A percentile compares a stretch with the other conserved stretches of the same genome.
Evolutionary conservation across 768 basidiomycete species (phyloP).

Genomic region (Termitomyces sp.): DNA sequence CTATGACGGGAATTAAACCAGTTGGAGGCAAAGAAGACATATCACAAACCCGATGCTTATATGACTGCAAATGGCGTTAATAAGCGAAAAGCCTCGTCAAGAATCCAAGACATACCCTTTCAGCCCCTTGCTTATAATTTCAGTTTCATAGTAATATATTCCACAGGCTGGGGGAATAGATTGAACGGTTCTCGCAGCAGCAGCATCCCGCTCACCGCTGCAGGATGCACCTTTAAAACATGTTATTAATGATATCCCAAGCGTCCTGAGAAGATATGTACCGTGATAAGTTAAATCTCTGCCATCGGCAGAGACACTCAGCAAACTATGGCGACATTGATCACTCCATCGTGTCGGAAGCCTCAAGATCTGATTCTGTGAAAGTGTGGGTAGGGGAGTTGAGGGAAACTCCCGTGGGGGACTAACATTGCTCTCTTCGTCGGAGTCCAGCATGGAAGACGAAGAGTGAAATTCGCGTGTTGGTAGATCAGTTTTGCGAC

Average conservation of each 20-base stretch:
- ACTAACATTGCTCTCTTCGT: constrained; percentile 56
- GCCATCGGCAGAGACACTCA: constrained; percentile 66
- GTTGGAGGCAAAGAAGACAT: neutral
- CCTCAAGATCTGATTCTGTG: constrained; percentile 39
- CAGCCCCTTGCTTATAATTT: constrained; percentile 72
- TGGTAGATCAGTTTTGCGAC: constrained; percentile 29
- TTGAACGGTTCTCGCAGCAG: constrained; percentile 70
- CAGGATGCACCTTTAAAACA: constrained; percentile 37
- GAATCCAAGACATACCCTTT: constrained; percentile 55
- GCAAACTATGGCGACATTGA: constrained; percentile 48
- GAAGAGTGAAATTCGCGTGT: constrained; percentile 15
- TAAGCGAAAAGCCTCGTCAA: constrained; percentile 5
- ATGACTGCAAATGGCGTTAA: constrained; percentile 39
- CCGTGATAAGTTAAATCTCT: constrained; percentile 71
- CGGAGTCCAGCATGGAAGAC: constrained; percentile 44
- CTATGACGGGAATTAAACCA: constrained; percentile 28
- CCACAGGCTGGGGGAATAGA: constrained; percentile 84
- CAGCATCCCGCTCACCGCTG: constrained; percentile 75
- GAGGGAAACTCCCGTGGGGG: constrained; percentile 37
- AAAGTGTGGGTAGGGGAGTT: constrained; percentile 19
- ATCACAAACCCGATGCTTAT: constrained; percentile 71
- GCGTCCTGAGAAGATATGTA: constrained; percentile 18
- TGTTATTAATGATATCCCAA: neutral
- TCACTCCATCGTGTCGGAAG: constrained; percentile 81
- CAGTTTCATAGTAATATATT: constrained; percentile 92